Conservation (phyloP, 148 eudicot species). For the Polygonum maritimum region DNA sequence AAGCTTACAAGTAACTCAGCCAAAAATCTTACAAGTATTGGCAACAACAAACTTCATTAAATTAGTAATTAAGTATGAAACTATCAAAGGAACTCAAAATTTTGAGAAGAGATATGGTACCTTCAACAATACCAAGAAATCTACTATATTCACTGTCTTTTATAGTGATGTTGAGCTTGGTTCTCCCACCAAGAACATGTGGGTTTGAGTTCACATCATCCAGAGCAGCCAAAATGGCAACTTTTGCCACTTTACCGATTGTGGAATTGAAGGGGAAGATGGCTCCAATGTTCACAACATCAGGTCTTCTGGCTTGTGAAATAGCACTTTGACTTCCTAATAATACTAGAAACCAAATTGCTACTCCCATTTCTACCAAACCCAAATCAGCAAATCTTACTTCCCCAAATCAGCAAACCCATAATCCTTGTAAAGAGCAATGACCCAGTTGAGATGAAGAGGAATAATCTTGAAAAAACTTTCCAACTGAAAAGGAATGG, state of each 20-base stretch:
- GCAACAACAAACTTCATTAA: not conserved
- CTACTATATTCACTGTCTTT: conserved; percentile 43
- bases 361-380: not conserved
- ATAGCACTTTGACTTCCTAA: not conserved
- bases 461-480: not conserved
- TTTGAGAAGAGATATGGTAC: conserved; percentile 17
- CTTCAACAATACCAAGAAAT: conserved; percentile 42
- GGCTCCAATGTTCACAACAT: conserved; percentile 43
- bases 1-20: not conserved
- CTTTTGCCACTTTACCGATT: conserved; percentile 50
- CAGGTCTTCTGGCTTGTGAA: conserved; percentile 26
- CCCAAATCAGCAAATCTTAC: not conserved
- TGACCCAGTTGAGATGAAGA: not conserved
- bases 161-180: conserved; percentile 35
- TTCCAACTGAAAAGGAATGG: not conserved
- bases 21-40: not conserved
- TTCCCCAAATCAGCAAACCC: not conserved
- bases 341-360: conserved; percentile 5
- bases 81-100: not conserved
- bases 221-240: conserved; percentile 54
- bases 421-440: not conserved
- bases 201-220: conserved; percentile 52
- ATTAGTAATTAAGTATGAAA: not conserved
- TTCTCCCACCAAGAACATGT: conserved; percentile 34
- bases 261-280: conserved; percentile 34